Evolutionary conservation across 1,284 basidiomycete genomes (phyloP).

Genomic region (Caloboletus firmus): DNA sequence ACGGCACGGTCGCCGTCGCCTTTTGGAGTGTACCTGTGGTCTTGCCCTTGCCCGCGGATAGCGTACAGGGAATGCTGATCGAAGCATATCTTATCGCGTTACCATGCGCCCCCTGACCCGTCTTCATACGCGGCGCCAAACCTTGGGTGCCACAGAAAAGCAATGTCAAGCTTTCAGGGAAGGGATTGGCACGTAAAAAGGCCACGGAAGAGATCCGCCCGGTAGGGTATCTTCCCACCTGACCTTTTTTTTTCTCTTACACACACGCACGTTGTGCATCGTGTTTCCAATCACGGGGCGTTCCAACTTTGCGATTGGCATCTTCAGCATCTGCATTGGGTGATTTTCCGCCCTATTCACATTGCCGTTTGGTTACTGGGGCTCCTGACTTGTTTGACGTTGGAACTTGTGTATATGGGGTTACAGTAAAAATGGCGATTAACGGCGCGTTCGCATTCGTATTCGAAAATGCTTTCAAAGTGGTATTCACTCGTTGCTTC

Average conservation of each 20-base stretch:
- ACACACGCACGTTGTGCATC: background rate
- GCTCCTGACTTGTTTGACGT: background rate
- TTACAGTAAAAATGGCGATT: background rate
- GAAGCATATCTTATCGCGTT: background rate
- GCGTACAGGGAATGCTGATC: background rate
- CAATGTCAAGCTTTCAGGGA: background rate
- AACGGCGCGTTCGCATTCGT: background rate
- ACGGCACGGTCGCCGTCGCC: background rate
- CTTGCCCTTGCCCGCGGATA: background rate
- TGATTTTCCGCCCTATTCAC: background rate
- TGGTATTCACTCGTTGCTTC: background rate
- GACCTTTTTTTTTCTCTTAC: slow-evolving; percentile 3
- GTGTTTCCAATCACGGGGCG: background rate
- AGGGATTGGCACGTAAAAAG: background rate
- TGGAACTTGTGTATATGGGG: background rate
- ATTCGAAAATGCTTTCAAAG: background rate
- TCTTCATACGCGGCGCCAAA: background rate
- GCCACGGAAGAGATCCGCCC: slow-evolving; percentile 33
- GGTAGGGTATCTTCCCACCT: background rate
- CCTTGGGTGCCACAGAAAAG: background rate
- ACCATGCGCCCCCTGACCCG: background rate
- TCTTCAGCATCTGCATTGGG: background rate
- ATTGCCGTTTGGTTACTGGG: background rate
- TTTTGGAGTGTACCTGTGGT: background rate
- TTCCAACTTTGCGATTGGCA: background rate